These are phyloP conservation scores for Zygosaccharomyces bailii DNA, from an alignment of 805 yeast genomes.

Conservation along the genomic window DNA sequence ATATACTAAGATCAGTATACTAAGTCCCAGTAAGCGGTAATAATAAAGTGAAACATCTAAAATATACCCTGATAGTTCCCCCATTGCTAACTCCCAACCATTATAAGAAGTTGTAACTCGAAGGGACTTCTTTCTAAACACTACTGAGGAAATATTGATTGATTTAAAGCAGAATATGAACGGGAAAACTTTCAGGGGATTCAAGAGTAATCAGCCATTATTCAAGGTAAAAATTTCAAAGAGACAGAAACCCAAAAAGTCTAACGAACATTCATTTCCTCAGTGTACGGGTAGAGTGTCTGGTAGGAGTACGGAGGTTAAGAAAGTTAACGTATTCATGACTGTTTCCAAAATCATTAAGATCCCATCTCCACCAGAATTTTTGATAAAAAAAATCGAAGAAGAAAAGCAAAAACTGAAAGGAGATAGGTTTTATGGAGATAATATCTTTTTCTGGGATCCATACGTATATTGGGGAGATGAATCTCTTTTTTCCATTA, in stretches of 20 bases:
- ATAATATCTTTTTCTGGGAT: slow-evolving; percentile 7
- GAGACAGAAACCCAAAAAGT: slow-evolving; percentile 1
- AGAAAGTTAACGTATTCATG: slow-evolving; percentile 2
- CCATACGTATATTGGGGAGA: slow-evolving; percentile 11
- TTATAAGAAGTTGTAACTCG: not conserved
- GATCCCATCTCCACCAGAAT: slow-evolving; percentile 17
- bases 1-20: not conserved
- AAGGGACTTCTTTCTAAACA: not conserved
- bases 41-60: not conserved
- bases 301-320: not conserved
- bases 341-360: slow-evolving; percentile 4
- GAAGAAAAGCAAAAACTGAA: slow-evolving; percentile 10
- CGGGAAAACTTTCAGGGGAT: slow-evolving; percentile 7
- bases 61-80: not conserved
- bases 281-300: not conserved
- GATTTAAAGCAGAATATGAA: not conserved
- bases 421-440: not conserved
- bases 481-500: slow-evolving; percentile 8
- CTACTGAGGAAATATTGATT: not conserved
- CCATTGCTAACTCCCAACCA: not conserved
- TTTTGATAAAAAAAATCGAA: slow-evolving; percentile 12
- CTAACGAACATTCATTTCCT: not conserved
- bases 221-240: slow-evolving; percentile 17
- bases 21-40: slow-evolving; percentile 1
- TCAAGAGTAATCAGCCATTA: slow-evolving; percentile 12